phyloP scores from a whole-genome alignment of 2,329 filamentous ascomycete species.

The Hypoxylon sp. region DNA sequence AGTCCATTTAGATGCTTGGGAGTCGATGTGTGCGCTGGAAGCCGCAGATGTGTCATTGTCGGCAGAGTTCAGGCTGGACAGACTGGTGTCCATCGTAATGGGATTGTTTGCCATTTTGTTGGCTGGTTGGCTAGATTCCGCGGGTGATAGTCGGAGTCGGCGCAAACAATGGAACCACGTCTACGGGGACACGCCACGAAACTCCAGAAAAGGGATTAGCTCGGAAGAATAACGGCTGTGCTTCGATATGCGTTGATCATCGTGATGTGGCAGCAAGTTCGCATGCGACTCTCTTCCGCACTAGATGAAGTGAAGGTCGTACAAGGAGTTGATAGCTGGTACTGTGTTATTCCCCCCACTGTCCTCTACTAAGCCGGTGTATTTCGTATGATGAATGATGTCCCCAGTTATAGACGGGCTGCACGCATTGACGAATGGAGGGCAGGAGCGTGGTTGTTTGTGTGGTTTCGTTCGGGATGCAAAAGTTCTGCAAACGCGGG shows the following conservation, averaged over 20 bases:
- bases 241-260: conserved; percentile 49
- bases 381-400: conserved; percentile 31
- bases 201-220: conserved; percentile 47
- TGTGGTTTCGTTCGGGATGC: conserved; percentile 42
- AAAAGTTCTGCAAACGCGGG: conserved; percentile 41
- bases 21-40: conserved; percentile 52
- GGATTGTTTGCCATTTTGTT: conserved; percentile 49
- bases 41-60: conserved; percentile 52
- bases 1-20: conserved; percentile 52
- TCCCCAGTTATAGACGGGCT: conserved; percentile 33
- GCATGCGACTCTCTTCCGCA: conserved; percentile 45
- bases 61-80: conserved; percentile 52
- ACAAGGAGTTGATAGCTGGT: conserved; percentile 20
- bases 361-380: conserved; percentile 14
- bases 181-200: conserved; percentile 47
- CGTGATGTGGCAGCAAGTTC: conserved; percentile 48
- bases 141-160: conserved; percentile 34
- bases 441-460: conserved; percentile 27
- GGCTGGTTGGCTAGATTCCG: conserved; percentile 36
- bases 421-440: conserved; percentile 40
- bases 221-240: conserved; percentile 45
- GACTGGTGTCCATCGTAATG: conserved; percentile 51
- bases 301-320: conserved; percentile 26
- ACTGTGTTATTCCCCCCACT: conserved; percentile 24
- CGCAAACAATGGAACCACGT: conserved; percentile 50